Evolutionary conservation across 345 rosid genomes (phyloP).

Genomic region (Eucalyptus sideroxylon): DNA sequence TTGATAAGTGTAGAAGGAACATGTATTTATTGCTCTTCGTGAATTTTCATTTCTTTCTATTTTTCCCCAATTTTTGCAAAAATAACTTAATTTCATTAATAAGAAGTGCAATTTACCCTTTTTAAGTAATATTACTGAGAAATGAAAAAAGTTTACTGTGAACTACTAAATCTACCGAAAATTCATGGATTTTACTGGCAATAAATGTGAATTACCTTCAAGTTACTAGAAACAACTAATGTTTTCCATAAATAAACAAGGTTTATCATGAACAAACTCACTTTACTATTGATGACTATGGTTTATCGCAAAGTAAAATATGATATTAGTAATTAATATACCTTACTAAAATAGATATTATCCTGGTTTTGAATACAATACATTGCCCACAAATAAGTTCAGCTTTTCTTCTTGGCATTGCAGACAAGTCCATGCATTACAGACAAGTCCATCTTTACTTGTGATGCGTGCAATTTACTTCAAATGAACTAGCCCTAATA

Average conservation of each 20-base stretch:
- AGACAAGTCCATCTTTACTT: background rate
- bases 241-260: background rate
- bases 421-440: background rate
- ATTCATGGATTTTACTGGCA: background rate
- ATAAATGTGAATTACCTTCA: background rate
- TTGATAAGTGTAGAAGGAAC: background rate
- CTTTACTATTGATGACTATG: background rate
- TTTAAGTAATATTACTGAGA: background rate
- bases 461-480: background rate
- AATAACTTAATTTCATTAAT: background rate
- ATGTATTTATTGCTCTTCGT: background rate
- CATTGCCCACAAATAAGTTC: background rate
- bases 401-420: background rate
- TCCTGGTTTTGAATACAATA: background rate
- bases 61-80: background rate
- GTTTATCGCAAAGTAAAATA: rapidly evolving
- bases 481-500: background rate
- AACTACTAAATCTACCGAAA: background rate
- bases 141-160: background rate
- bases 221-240: background rate
- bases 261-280: background rate
- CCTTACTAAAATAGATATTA: background rate
- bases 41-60: background rate
- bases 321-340: background rate
- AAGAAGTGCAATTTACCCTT: background rate